Evolutionary conservation across 768 basidiomycete species (phyloP).

Genomic region (Galerina sulciceps): DNA sequence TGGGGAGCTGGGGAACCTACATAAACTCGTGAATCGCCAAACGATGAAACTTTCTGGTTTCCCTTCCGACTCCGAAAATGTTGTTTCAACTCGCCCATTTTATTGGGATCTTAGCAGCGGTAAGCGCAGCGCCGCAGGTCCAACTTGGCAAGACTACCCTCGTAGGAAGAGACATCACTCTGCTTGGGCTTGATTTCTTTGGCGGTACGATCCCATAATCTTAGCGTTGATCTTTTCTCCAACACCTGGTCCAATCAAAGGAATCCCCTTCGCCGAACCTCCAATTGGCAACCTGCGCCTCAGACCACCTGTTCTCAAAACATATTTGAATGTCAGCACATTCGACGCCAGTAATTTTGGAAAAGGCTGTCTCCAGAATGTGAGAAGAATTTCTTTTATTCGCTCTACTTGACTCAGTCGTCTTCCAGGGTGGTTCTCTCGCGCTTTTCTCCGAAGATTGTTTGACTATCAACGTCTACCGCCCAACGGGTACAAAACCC

Average conservation of each 20-base stretch:
- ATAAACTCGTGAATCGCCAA: background rate
- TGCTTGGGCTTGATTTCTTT: slow-evolving; percentile 48
- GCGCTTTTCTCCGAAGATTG: slow-evolving; percentile 58
- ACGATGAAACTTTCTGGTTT: background rate
- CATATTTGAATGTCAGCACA: slow-evolving; percentile 31
- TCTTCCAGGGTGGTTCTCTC: slow-evolving; percentile 31
- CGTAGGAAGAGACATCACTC: slow-evolving; percentile 37
- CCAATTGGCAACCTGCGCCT: slow-evolving; percentile 53
- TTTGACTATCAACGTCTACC: slow-evolving; percentile 60
- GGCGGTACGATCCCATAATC: slow-evolving; percentile 36
- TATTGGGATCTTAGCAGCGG: slow-evolving; percentile 2
- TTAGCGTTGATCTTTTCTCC: background rate
- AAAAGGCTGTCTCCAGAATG: slow-evolving; percentile 51
- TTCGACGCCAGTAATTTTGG: slow-evolving; percentile 55
- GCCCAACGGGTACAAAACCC: slow-evolving; percentile 41
- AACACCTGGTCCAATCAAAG: slow-evolving; percentile 23
- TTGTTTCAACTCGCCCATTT: slow-evolving; percentile 8
- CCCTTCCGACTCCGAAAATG: slow-evolving; percentile 1
- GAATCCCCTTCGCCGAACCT: slow-evolving; percentile 59
- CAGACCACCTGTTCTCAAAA: slow-evolving; percentile 48
- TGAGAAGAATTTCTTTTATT: slow-evolving; percentile 23
- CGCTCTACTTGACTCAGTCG: slow-evolving; percentile 5
- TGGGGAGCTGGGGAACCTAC: background rate
- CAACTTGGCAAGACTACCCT: slow-evolving; percentile 42
- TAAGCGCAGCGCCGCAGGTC: slow-evolving; percentile 35